Base-by-base conservation (phyloP, 345 rosid species). In the Sisymbrium altissimum region DNA sequence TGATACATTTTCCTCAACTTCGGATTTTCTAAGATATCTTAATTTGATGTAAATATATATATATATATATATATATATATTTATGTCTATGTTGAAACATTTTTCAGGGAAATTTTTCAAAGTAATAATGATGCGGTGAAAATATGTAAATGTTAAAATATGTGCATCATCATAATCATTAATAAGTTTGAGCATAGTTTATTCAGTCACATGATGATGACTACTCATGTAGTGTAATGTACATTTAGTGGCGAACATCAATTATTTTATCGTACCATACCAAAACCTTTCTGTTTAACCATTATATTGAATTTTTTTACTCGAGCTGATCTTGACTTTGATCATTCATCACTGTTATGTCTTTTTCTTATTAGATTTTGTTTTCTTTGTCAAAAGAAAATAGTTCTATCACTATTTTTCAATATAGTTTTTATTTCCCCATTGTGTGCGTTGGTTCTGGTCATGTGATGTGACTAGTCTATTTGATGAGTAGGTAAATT, bases 241-340 rank as follows among this genome's bases (percentile, higher is more conserved):
- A 48, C 25, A 66, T 48, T 30, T 14, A 50, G 68, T 74, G 68
- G 78, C 43, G 7, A 66, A 74, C 73, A 74, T 74, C 53, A 74
- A 74, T 40, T 58, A 56, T 74, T 66, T 74, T 46, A 66, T 67
- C 58, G 61, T 74, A 74, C 67, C 36, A 56, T 46, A 48, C 72
- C 72, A 74, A 74, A 73, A 2, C 19, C 19, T 74, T 45, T 66
- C 17, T 9, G 39, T 44, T 38, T 48, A 46, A 57, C 72, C 66
- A 66, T 57, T 57, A 48, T 46, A 25, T 32, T 36, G 23, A 18
- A 14, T 25, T 6, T 27, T 53, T 53, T 25, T 13, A 53, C 58
- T 48, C 27, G 5, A 45, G 35, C 18, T 58, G 43, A 66, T 66
- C 67, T 46, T 23, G 46, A 38, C 25, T 33, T 43, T 36, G 50